A percentile compares a stretch with the other conserved stretches of the same genome.
Conservation (phyloP, 441 rosid species). For the Sinapis alba region DNA sequence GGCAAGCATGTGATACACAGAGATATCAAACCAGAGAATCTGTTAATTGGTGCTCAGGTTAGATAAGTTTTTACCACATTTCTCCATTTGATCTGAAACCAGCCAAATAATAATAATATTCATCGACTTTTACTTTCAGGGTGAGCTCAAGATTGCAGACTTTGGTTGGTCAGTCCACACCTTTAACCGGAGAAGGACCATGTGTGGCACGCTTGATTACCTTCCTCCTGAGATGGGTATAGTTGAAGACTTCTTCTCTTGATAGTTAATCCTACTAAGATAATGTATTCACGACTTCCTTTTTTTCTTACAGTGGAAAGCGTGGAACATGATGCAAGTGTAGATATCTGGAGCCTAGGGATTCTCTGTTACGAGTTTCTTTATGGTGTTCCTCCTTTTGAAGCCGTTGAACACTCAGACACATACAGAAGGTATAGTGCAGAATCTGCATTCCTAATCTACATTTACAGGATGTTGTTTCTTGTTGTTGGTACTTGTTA, state of each 20-base stretch:
- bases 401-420: conserved; percentile 95
- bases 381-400: conserved; percentile 93
- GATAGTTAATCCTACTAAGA: not conserved
- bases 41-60: conserved; percentile 87
- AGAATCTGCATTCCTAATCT: not conserved
- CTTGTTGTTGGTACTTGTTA: conserved; percentile 9
- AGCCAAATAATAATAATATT: not conserved
- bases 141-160: conserved; percentile 98
- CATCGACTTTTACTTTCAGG: conserved; percentile 48
- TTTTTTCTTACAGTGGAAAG: conserved; percentile 67
- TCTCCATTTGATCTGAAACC: conserved; percentile 3
- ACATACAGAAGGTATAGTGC: conserved; percentile 69
- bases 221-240: conserved; percentile 99
- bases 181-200: conserved; percentile 88
- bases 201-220: conserved; percentile 98
- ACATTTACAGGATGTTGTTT: not conserved
- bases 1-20: conserved; percentile 98
- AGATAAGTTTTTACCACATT: conserved; percentile 17
- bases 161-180: conserved; percentile 99
- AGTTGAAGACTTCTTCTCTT: not conserved
- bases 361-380: conserved; percentile 91
- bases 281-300: not conserved
- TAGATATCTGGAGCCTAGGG: conserved; percentile 99
- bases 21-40: conserved; percentile 97
- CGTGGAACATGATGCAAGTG: conserved; percentile 93